Conservation (phyloP, 192 early-diverging fungal genomes). For the Chytriomyces sp. region DNA sequence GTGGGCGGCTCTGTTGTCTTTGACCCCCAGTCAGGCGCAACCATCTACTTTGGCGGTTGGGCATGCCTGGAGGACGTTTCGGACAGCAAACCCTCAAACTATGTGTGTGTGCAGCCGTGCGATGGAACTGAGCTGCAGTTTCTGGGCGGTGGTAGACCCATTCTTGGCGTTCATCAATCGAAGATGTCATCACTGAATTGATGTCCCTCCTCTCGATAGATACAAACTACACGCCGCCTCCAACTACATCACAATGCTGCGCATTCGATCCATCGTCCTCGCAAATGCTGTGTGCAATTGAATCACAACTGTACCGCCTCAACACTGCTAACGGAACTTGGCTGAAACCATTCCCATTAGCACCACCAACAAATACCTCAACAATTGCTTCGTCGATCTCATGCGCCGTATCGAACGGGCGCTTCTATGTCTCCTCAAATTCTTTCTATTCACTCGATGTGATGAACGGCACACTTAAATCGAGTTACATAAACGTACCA, state of each 20-base stretch:
- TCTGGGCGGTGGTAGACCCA: too few relatives aligned
- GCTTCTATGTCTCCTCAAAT: too few relatives aligned
- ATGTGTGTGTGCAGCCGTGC: conserved; percentile 32
- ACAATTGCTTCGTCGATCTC: too few relatives aligned
- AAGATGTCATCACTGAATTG: neutral
- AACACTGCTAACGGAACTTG: too few relatives aligned
- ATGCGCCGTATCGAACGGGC: too few relatives aligned
- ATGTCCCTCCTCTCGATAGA: neutral
- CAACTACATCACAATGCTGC: conserved; percentile 25
- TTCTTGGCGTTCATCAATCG: neutral
- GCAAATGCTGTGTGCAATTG: neutral
- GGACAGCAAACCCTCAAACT: conserved; percentile 16
- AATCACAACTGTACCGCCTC: too few relatives aligned
- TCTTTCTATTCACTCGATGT: too few relatives aligned
- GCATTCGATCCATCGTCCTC: conserved; percentile 16
- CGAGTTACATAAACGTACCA: too few relatives aligned
- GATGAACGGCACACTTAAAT: too few relatives aligned
- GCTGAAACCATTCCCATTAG: too few relatives aligned
- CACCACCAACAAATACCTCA: too few relatives aligned
- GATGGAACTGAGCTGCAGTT: conserved; percentile 8
- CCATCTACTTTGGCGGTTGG: conserved; percentile 25
- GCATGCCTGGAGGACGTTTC: neutral
- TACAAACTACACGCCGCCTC: neutral
- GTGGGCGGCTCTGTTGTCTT: conserved; percentile 6
- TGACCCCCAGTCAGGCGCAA: conserved; percentile 8